Evolutionary conservation across 2,329 filamentous ascomycete genomes (phyloP).

Genomic region (Neurospora sp.): DNA sequence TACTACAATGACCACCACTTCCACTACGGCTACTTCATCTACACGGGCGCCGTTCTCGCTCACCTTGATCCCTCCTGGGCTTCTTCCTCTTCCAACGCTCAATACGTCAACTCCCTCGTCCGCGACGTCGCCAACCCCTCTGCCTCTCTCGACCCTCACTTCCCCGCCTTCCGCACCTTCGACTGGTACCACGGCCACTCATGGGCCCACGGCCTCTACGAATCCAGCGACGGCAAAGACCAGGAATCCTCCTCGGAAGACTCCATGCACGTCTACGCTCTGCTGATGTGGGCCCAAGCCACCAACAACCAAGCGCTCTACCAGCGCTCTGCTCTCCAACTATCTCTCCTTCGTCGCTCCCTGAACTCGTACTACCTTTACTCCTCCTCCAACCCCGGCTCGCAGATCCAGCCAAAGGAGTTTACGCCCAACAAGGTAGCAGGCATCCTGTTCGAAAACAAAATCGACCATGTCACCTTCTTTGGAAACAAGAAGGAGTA

Average conservation of each 20-base stretch:
- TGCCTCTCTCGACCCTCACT: constrained; percentile 54
- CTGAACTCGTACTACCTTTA: constrained; percentile 79
- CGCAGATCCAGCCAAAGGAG: constrained; percentile 50
- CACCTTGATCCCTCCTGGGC: constrained; percentile 71
- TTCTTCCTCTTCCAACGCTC: constrained; percentile 60
- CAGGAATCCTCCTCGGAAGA: constrained; percentile 89
- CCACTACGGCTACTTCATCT: constrained; percentile 83
- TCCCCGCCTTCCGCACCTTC: constrained; percentile 74
- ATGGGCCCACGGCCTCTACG: constrained; percentile 76
- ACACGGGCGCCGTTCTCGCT: constrained; percentile 73
- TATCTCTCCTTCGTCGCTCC: constrained; percentile 64
- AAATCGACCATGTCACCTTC: constrained; percentile 85
- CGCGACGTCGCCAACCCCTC: constrained; percentile 76
- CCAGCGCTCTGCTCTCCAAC: constrained; percentile 64
- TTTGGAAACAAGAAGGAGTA: constrained; percentile 67
- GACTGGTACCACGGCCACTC: constrained; percentile 95
- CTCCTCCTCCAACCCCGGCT: constrained; percentile 47
- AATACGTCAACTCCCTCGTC: constrained; percentile 73
- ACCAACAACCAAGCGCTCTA: constrained; percentile 46
- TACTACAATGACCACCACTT: constrained; percentile 71
- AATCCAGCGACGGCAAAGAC: constrained; percentile 64
- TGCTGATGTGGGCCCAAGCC: constrained; percentile 89
- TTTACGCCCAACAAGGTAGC: constrained; percentile 72
- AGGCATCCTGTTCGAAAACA: constrained; percentile 82
- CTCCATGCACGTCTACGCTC: constrained; percentile 71